These are phyloP conservation scores for Russula dissimulans DNA, from an alignment of 768 basidiomycete species.

Conservation along the genomic window DNA sequence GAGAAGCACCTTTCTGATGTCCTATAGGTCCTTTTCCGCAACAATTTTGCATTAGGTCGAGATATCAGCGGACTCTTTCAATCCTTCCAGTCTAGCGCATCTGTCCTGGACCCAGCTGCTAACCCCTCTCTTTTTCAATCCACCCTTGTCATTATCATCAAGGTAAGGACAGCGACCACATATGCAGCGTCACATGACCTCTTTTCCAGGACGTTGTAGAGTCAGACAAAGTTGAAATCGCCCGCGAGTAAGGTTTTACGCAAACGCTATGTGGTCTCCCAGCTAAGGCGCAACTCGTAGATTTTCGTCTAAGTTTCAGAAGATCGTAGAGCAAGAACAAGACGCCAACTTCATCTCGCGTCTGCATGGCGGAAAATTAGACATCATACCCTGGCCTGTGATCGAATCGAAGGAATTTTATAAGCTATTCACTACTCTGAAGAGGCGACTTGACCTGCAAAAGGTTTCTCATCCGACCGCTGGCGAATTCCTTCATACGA, in stretches of 20 bases:
- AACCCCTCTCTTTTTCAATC: constrained; percentile 54
- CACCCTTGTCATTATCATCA: constrained; percentile 52
- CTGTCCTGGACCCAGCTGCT: constrained; percentile 46
- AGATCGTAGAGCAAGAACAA: constrained; percentile 53
- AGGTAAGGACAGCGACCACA: constrained; percentile 29
- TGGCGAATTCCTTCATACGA: constrained; percentile 34
- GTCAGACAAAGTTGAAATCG: constrained; percentile 48
- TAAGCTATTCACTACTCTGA: constrained; percentile 38
- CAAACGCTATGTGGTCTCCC: neutral
- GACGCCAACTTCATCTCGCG: constrained; percentile 55
- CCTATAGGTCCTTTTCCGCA: constrained; percentile 51
- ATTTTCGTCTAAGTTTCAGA: constrained; percentile 47
- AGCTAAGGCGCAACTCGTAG: constrained; percentile 23
- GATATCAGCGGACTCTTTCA: constrained; percentile 54
- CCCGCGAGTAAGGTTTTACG: constrained; percentile 37
- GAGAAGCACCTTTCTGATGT: neutral
- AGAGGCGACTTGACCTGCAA: constrained; percentile 40
- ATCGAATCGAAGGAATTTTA: constrained; percentile 57
- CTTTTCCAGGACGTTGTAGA: constrained; percentile 48
- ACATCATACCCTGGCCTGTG: constrained; percentile 58
- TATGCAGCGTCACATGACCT: neutral
- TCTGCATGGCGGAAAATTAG: constrained; percentile 44
- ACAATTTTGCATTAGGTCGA: constrained; percentile 55
- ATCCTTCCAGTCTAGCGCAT: constrained; percentile 49
- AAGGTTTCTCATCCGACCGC: constrained; percentile 39